Conservation (phyloP, 129 eudicot genomes). For the Centrapalus pauciflorus region DNA sequence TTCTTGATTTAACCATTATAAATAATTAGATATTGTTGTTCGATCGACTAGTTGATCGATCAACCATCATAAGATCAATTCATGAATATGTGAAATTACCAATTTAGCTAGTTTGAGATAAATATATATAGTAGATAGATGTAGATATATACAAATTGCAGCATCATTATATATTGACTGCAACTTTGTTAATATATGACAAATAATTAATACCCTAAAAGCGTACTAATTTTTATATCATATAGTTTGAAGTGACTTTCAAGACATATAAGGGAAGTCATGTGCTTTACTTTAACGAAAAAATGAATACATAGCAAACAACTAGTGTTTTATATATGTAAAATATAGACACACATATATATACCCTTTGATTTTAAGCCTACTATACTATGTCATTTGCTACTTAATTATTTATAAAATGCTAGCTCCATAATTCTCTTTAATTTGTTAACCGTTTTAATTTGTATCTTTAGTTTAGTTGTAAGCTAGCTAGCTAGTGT, state of each 20-base stretch:
- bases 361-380: slow-evolving; percentile 13
- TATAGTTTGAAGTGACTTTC: slow-evolving; percentile 1
- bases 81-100: too few relatives aligned
- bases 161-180: not conserved
- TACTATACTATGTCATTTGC: slow-evolving; percentile 13
- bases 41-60: too few relatives aligned
- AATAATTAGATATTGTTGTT: too few relatives aligned
- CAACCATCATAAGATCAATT: too few relatives aligned
- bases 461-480: not conserved
- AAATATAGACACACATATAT: not conserved
- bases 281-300: slow-evolving; percentile 29
- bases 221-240: not conserved
- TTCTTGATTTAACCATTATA: too few relatives aligned
- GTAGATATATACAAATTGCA: not conserved
- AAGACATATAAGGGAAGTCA: not conserved
- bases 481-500: too few relatives aligned
- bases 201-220: not conserved
- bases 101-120: too few relatives aligned
- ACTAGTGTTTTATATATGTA: not conserved
- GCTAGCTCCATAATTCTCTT: not conserved
- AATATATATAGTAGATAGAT: too few relatives aligned
- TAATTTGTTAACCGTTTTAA: slow-evolving; percentile 6
- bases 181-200: too few relatives aligned
- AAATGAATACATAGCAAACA: slow-evolving; percentile 6
- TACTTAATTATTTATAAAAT: not conserved